Base-by-base conservation (phyloP, 2,329 filamentous ascomycete species). In the Trichoderma afroharzianum region DNA sequence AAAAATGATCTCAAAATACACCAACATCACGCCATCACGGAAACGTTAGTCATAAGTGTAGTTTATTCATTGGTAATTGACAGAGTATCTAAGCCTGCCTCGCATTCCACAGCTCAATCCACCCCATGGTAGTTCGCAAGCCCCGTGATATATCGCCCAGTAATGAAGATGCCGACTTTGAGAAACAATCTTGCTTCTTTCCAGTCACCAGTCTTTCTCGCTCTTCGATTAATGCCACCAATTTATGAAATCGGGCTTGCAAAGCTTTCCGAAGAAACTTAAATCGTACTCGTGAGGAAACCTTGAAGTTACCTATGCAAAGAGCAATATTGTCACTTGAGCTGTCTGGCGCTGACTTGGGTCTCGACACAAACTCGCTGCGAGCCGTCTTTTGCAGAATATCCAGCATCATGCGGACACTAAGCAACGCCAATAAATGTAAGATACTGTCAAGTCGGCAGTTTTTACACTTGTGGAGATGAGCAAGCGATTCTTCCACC, bases 61-160 rank as follows among this genome's bases (percentile, higher is more conserved):
- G 15, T 43, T 43, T 43, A 43, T 3, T 43, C 7, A 43, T n/a
- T n/a, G 15, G n/a, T n/a, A n/a, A 43, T 43, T 9, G 7, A 4
- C 3, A n/a, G 39, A 43, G 18, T 26, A 21, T 9, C 36, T 61
- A 68, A 32, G 15, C 59, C 9, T 71, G 47, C 28, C 47, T 67
- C 15, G 69, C 53, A 61, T 67, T 68, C 69, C 69, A 71, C 9
- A 71, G n/a, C 26, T 71, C 69, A 21, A 71, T 53, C 47, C 62
- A 68, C 21, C 69, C 69, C 69, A 71, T 71, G 6, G 53, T 67
- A 12, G 69, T 71, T 11, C 69, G 32, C 39, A 71, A 55, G 7
- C 47, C 33, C 26, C 63, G 24, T 30, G 63, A 68, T 15, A 71
- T 68, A 33, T 71, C 69, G 2, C 62, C 63, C 24, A 71, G 6